Base-by-base conservation (phyloP, 768 basidiomycete species). In the Psilocybe sp. region DNA sequence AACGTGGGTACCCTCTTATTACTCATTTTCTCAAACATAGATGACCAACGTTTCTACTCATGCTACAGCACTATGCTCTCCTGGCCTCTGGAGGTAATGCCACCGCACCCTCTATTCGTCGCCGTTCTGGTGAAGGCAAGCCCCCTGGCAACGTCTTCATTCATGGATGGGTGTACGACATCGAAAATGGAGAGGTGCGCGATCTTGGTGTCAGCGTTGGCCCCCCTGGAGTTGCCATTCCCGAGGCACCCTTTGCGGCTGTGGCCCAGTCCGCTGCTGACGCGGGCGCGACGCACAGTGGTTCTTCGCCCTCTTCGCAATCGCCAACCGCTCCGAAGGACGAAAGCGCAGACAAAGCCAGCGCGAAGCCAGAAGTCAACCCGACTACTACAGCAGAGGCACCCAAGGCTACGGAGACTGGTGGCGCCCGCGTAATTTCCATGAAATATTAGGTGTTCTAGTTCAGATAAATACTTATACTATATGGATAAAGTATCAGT, bases 91-190 rank as follows among this genome's bases (percentile, higher is more conserved):
- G 43, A 47, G 33, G 7, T 12, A 7, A 13, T 28, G n/a, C 31
- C 31, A 38, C 16, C 43, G 10, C 20, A 36, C 31, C 41, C 20
- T 13, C 37, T 33, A 28, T 28, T 28, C 23, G 23, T 28, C 23
- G 23, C 23, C 50, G 16, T 50, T 57, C 36, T 33, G 60, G 49
- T 28, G 55, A 58, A 34, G 60, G 37, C 9, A 53, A 50, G 31
- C 47, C 62, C 5, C 23, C 51, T 12, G 49, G 57, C 19, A 61
- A 65, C 11, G 61, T 72, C 1, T 71, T 64, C 52, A 60, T 85
- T 4, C 81, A 84, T 39, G 82, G 82, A 5, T 83, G 78, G 78
- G 75, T 84, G 31, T 82, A 82, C 50, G 76, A 82, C 46, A 69
- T 84, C 49, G 76, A 75, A 54, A 75, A 66, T 31, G 82, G 83